These are phyloP conservation scores for Lodderomyces orthopsilosis DNA, from an alignment of 1,139 yeast species.

Conservation along the genomic window DNA sequence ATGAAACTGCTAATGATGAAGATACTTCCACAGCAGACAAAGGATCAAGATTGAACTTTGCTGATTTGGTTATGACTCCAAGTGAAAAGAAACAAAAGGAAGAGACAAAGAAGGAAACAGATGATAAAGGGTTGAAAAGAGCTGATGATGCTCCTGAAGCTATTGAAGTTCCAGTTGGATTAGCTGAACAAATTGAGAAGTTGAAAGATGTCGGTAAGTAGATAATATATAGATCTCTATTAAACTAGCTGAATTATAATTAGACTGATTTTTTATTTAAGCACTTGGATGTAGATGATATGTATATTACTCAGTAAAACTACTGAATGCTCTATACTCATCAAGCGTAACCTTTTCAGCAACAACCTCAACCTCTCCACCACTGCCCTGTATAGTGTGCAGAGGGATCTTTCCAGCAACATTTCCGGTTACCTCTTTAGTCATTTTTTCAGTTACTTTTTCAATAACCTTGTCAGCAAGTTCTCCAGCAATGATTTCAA, in stretches of 20 bases:
- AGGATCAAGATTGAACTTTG: slow-evolving; percentile 42
- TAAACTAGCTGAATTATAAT: background rate
- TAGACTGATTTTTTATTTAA: background rate
- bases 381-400: background rate
- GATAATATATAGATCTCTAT: slow-evolving; percentile 7
- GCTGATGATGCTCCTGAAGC: slow-evolving; percentile 27
- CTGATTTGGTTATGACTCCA: slow-evolving; percentile 50
- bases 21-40: slow-evolving; percentile 16
- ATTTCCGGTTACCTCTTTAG: background rate
- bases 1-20: slow-evolving; percentile 44
- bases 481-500: background rate
- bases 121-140: slow-evolving; percentile 2
- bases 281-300: background rate
- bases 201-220: slow-evolving; percentile 34
- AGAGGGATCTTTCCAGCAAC: too few relatives aligned
- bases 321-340: background rate
- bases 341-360: background rate
- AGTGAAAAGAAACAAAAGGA: slow-evolving; percentile 23
- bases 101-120: slow-evolving; percentile 3
- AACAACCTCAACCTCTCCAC: background rate
- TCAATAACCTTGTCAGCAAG: background rate
- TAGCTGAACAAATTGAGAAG: slow-evolving; percentile 39
- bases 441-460: background rate
- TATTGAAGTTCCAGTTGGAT: slow-evolving; percentile 42
- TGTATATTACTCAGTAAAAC: background rate